These are phyloP conservation scores for Kazachstania viticola DNA, from an alignment of 805 yeast genomes.

Conservation along the genomic window DNA sequence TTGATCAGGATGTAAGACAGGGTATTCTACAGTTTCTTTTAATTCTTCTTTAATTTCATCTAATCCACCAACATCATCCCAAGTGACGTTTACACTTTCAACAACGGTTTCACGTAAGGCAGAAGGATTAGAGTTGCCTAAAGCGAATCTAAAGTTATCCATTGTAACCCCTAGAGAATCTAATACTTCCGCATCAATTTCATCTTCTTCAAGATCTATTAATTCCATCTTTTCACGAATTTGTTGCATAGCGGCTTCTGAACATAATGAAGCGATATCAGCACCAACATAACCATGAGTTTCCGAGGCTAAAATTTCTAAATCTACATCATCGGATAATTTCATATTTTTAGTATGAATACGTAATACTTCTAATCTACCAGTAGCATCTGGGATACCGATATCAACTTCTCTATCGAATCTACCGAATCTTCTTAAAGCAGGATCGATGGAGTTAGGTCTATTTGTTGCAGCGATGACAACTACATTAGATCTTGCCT, in stretches of 20 bases:
- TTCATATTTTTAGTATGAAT: slow-evolving; percentile 99
- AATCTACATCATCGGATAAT: slow-evolving; percentile 85
- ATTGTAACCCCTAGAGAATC: slow-evolving; percentile 95
- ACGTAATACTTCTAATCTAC: slow-evolving; percentile 91
- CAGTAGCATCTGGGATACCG: slow-evolving; percentile 96
- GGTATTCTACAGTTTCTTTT: slow-evolving; percentile 98
- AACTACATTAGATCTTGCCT: slow-evolving; percentile 95
- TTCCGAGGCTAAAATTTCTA: slow-evolving; percentile 91
- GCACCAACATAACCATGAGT: slow-evolving; percentile 99
- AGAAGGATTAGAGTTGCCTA: slow-evolving; percentile 96
- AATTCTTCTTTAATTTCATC: slow-evolving; percentile 93
- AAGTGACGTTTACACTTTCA: slow-evolving; percentile 94
- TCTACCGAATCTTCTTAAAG: slow-evolving; percentile 81
- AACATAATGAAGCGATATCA: slow-evolving; percentile 94
- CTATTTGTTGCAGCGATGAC: slow-evolving; percentile 95
- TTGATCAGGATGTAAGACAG: slow-evolving; percentile 97
- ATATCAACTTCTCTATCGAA: slow-evolving; percentile 85
- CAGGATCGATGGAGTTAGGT: slow-evolving; percentile 65
- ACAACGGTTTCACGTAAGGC: slow-evolving; percentile 99
- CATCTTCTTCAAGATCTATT: slow-evolving; percentile 38
- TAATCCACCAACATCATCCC: slow-evolving; percentile 99
- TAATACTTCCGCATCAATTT: slow-evolving; percentile 92
- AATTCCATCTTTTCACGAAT: slow-evolving; percentile 98
- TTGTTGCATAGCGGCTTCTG: slow-evolving; percentile 99
- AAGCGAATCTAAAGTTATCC: slow-evolving; percentile 97